These are phyloP conservation scores for Epichloe hybrida DNA, from an alignment of 2,329 filamentous ascomycete genomes.

Conservation along the genomic window DNA sequence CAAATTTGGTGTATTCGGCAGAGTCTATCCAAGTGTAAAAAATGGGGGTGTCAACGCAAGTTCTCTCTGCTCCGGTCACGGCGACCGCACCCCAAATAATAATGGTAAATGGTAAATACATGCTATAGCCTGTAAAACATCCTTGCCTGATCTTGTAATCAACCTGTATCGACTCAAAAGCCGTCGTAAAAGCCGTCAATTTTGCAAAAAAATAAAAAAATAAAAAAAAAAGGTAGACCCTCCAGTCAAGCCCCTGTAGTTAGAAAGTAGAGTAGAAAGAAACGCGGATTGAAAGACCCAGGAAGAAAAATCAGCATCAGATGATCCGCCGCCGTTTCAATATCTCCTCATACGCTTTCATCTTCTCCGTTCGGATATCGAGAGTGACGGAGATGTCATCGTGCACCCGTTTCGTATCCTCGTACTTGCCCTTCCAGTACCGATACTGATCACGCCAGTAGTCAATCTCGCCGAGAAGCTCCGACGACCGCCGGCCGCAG, in stretches of 20 bases:
- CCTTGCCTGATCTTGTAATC: too few relatives aligned
- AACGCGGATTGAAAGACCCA: neutral
- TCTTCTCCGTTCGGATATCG: constrained; percentile 19
- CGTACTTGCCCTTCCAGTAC: constrained; percentile 19
- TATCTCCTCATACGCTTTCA: constrained; percentile 21
- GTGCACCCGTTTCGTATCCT: constrained; percentile 14
- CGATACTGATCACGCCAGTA: constrained; percentile 21
- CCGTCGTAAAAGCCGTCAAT: too few relatives aligned
- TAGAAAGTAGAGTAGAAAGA: neutral
- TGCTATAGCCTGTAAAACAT: too few relatives aligned
- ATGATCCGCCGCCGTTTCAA: constrained; percentile 18
- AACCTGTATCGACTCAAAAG: too few relatives aligned
- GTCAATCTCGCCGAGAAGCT: constrained; percentile 19
- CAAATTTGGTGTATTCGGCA: neutral
- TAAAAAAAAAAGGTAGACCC: too few relatives aligned
- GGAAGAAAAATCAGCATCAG: constrained; percentile 4
- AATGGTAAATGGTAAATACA: too few relatives aligned
- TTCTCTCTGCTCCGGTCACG: neutral
- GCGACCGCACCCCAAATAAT: too few relatives aligned
- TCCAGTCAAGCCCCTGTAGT: too few relatives aligned
- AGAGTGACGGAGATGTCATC: constrained; percentile 16
- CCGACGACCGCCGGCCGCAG: constrained; percentile 18
- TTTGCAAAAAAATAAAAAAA: too few relatives aligned
- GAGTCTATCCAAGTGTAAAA: neutral
- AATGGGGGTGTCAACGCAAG: neutral